Evolutionary conservation across 2,329 filamentous ascomycete species (phyloP), one percentile per base, ranked within the genome.

Genomic region (Colletotrichum gigasporum): DNA sequence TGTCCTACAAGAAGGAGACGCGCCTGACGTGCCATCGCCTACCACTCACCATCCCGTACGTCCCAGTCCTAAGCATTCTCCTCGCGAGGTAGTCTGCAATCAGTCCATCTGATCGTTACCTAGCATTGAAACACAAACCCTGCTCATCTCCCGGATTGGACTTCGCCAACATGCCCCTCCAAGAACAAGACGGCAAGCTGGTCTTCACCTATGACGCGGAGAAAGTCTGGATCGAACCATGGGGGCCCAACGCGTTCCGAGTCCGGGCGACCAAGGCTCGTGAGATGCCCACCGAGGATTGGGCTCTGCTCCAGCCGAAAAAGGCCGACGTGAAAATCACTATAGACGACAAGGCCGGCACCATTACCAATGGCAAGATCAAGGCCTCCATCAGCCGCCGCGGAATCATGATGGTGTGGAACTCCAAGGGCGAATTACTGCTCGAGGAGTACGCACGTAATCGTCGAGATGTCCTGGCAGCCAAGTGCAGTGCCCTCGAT

Each of bases 401-500:
- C 2, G 75, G 74, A 16, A 76, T 76, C 52, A 51, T 78, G 6
- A 61, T 69, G 8, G 67, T 78, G 7, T 67, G 66, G 45, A 75
- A 73, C 48, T 48, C 61, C 2, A 62, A 71, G 4, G 74, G 74
- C 3, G 70, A 70, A 2, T 22, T 75, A 1, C 34, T 76, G 1
- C 67, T 77, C 1, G 73, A 77, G 51, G 75, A 77, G 30, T 77
- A 70, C 32, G 68, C 70, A 5, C 74, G 75, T 3, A 67, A 73
- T 32, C 67, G 74, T 11, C 65, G 57, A 4, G 63, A 69, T 64
- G 60, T 82, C 2, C 71, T 72, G 5, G 85, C 87, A 67, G 83
- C 85, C 0, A 87, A 86, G 71, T 84, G 82, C 71, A 86, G 83
- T 63, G 83, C 86, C 1, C 74, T 88, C 7, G 76, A 82, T 3